Percentiles rank a stretch among this genome's conserved stretches.
These are phyloP conservation scores for Talaromyces sp. DNA, from an alignment of 2,329 filamentous ascomycete species.

Conservation along the genomic window DNA sequence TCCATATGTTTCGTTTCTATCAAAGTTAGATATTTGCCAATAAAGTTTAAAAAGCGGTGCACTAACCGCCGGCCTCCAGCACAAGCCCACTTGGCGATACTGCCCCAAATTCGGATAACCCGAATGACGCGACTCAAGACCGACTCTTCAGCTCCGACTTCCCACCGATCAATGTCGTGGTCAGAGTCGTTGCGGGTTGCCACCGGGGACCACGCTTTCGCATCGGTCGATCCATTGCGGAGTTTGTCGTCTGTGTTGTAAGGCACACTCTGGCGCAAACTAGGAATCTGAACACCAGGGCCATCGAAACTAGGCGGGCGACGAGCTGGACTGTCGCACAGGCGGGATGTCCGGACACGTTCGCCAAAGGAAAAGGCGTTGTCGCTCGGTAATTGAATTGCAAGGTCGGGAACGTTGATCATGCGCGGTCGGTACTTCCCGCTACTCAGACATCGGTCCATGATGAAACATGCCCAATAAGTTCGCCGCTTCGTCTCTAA, in stretches of 20 bases:
- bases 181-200: constrained; percentile 35
- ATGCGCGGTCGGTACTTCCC: constrained; percentile 51
- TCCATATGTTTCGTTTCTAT: constrained; percentile 42
- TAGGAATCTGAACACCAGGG: constrained; percentile 35
- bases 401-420: constrained; percentile 46
- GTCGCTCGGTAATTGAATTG: constrained; percentile 23
- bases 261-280: constrained; percentile 35
- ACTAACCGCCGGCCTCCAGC: constrained; percentile 48
- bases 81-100: constrained; percentile 52
- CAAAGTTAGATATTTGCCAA: neutral
- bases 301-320: constrained; percentile 35
- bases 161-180: constrained; percentile 46
- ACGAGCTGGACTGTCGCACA: constrained; percentile 39
- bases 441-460: constrained; percentile 43
- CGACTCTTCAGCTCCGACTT: constrained; percentile 49
- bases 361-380: constrained; percentile 53
- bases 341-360: constrained; percentile 47
- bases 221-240: constrained; percentile 28
- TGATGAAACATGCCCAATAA: constrained; percentile 51
- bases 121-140: constrained; percentile 52
- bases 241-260: constrained; percentile 34
- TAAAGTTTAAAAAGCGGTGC: neutral
- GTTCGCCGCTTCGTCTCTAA: constrained; percentile 48
- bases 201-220: constrained; percentile 34
- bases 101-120: constrained; percentile 51